Conservation (phyloP, 768 basidiomycete genomes). For the Jaapia argillacea region DNA sequence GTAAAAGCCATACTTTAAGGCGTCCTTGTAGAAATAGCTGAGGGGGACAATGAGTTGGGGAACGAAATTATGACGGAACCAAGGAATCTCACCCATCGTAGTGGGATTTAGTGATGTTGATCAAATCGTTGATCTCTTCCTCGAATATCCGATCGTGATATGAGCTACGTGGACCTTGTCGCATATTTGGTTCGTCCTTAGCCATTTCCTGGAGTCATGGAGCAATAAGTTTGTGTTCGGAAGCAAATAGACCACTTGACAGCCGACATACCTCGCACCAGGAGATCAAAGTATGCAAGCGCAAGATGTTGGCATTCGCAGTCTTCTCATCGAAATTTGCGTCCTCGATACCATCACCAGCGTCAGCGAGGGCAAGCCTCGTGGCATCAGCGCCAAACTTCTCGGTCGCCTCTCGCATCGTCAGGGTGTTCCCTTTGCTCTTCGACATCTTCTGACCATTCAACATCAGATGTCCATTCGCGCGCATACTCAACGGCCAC, state of each 20-base stretch:
- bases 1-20: constrained; percentile 92
- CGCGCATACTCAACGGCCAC: constrained; percentile 87
- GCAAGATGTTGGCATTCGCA: constrained; percentile 92
- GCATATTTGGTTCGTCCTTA: constrained; percentile 58
- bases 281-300: constrained; percentile 78
- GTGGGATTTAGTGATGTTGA: constrained; percentile 69
- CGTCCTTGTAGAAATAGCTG: constrained; percentile 79
- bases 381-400: constrained; percentile 98
- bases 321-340: constrained; percentile 99
- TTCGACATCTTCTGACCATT: constrained; percentile 99
- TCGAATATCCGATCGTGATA: constrained; percentile 90
- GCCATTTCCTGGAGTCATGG: constrained; percentile 88
- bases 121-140: constrained; percentile 81
- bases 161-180: constrained; percentile 62
- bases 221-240: too few relatives aligned
- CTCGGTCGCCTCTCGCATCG: constrained; percentile 74
- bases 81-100: constrained; percentile 62
- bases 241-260: too few relatives aligned
- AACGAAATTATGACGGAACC: not conserved
- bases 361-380: constrained; percentile 86
- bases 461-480: constrained; percentile 93
- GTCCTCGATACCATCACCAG: constrained; percentile 95
- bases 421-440: constrained; percentile 92
- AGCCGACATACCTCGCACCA: constrained; percentile 94
- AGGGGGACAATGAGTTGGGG: not conserved